Base-by-base conservation (phyloP, 441 rosid species). In the Manihot esculenta region DNA sequence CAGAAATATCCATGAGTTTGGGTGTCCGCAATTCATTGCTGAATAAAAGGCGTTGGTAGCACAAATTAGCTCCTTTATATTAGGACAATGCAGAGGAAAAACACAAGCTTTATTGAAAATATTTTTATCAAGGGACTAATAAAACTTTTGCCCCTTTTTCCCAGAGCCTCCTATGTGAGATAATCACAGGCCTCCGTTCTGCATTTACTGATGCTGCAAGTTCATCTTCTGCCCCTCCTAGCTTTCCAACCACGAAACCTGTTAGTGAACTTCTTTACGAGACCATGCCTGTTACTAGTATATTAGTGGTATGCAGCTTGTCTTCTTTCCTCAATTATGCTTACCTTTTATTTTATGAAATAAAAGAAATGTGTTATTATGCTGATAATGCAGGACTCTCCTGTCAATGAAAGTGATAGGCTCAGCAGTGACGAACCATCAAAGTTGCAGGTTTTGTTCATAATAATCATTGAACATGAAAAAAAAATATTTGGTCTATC, bases 201-300 rank as follows among this genome's bases (percentile, higher is more conserved):
- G 84, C 85, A 49, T 82, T 86, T 74, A 74, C 79, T 10, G 89
- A 89, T 76, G 83, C 80, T 66, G 94, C 91, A 63, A 94, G 99
- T 80, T 94, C 97, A 72, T 93, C 98, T 78, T 87, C 90, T 76
- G 82, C 88, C 69, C 86, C 83, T 71, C 88, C 94, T 54, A 82
- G 81, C 71, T 58, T 86, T 75, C 83, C 85, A 64, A 75, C 78
- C 21, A 68, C 83, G 15, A 90, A 86, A 81, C 92, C 94, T 73
- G 88, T 90, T 26, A 73, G 63, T 55, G 87, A 86, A 76, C 91
- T 90, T 72, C 83, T 90, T 60, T 81, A 84, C 64, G 92, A 85
- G 80, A 85, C 79, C 73, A 82, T 71, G 18, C 89, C 92, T 24
- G 75, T 73, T 61, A 69, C 77, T 56, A 66, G 69, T 67, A 68